Conservation (phyloP, 768 basidiomycete genomes). For the Psilocybe cyanescens region DNA sequence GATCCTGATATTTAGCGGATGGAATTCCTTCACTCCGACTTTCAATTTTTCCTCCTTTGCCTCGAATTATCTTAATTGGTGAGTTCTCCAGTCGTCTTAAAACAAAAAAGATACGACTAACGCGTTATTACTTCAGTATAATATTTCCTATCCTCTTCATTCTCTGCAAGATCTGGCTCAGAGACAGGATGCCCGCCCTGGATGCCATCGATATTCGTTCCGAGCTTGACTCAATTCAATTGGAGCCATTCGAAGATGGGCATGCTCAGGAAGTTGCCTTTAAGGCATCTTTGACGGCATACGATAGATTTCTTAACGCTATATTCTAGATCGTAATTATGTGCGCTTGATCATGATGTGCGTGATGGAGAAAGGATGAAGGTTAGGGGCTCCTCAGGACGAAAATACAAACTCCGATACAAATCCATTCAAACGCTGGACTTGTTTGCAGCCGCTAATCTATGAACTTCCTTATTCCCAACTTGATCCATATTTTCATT, state of each 20-base stretch:
- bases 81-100: conserved; percentile 5
- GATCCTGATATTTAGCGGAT: conserved; percentile 33
- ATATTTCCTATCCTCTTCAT: conserved; percentile 29
- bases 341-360: too few species aligned
- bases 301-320: neutral
- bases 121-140: conserved; percentile 18
- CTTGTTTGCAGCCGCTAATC: neutral
- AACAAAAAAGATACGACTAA: neutral
- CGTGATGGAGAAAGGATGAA: too few species aligned
- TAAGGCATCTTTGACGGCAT: neutral
- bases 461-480: neutral
- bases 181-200: conserved; percentile 24
- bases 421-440: too few species aligned
- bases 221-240: conserved; percentile 27
- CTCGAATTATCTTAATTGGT: conserved; percentile 35
- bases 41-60: conserved; percentile 28
- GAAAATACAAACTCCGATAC: too few species aligned
- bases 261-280: neutral
- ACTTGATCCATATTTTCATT: neutral
- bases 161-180: conserved; percentile 26
- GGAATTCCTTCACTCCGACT: conserved; percentile 29
- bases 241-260: conserved; percentile 3
- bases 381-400: too few species aligned
- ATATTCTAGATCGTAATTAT: neutral
- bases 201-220: conserved; percentile 26